Conservation (phyloP, 768 basidiomycete species). For the Podaxis sp. region DNA sequence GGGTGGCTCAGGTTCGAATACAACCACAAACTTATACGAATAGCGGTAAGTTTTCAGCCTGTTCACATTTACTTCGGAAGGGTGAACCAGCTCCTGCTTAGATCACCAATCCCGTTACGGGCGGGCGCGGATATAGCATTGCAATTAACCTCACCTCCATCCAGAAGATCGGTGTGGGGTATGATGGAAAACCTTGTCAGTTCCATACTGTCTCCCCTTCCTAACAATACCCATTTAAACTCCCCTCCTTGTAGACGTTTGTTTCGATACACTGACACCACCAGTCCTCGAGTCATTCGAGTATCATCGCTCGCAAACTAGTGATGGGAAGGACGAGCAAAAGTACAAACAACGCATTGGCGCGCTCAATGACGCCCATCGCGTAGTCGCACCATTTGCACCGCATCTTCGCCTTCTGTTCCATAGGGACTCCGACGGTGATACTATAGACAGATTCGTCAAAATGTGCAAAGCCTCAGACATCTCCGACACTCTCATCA, state of each 20-base stretch:
- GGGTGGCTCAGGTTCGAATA: conserved; percentile 66
- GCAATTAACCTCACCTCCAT: conserved; percentile 59
- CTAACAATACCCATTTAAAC: not conserved
- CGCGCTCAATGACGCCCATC: conserved; percentile 58
- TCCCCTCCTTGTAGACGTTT: conserved; percentile 46
- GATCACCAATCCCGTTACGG: conserved; percentile 59
- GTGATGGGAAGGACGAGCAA: conserved; percentile 36
- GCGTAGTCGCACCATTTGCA: conserved; percentile 63
- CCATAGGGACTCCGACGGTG: conserved; percentile 43
- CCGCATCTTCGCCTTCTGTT: conserved; percentile 68
- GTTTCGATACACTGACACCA: conserved; percentile 67
- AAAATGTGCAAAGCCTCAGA: conserved; percentile 53
- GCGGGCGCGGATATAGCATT: conserved; percentile 50
- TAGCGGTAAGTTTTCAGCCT: conserved; percentile 45
- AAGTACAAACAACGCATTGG: conserved; percentile 61
- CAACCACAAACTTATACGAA: conserved; percentile 63
- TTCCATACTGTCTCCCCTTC: conserved; percentile 6
- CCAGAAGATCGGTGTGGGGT: conserved; percentile 57
- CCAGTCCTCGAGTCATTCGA: conserved; percentile 61
- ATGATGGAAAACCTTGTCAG: conserved; percentile 68
- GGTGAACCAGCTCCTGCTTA: conserved; percentile 24
- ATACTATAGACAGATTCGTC: conserved; percentile 51
- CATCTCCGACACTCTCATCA: conserved; percentile 33
- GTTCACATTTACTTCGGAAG: not conserved
- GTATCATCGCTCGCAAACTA: conserved; percentile 52